These are phyloP conservation scores for Mucor sp. DNA, from an alignment of 371 early-diverging fungal species.

Conservation along the genomic window DNA sequence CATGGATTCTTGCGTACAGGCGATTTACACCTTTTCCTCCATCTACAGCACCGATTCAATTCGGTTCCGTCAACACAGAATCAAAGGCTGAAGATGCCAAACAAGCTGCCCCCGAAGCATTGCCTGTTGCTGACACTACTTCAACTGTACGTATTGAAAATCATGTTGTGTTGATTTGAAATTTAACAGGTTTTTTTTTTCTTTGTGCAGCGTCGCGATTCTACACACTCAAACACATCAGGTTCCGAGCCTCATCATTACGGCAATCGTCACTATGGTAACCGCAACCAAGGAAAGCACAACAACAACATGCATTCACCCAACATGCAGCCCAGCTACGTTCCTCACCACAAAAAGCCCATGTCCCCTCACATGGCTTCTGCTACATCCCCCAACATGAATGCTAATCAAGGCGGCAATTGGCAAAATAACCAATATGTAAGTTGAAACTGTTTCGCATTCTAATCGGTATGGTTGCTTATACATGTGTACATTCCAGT, in stretches of 20 bases:
- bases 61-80: slow-evolving; percentile 46
- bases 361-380: slow-evolving; percentile 35
- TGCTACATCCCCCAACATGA: slow-evolving; percentile 31
- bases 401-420: slow-evolving; percentile 16
- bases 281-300: slow-evolving; percentile 31
- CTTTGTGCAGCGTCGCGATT: slow-evolving; percentile 19
- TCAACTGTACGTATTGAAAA: slow-evolving; percentile 28
- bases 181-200: neutral
- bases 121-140: slow-evolving; percentile 28
- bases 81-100: slow-evolving; percentile 37
- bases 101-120: slow-evolving; percentile 21
- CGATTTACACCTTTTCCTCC: neutral
- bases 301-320: neutral
- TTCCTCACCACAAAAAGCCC: slow-evolving; percentile 37
- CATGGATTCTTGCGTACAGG: neutral
- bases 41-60: slow-evolving; percentile 42
- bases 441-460: slow-evolving; percentile 9
- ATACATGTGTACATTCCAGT: slow-evolving; percentile 24
- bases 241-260: slow-evolving; percentile 24
- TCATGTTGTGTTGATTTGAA: neutral
- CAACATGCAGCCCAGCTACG: slow-evolving; percentile 27
- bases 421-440: slow-evolving; percentile 34
- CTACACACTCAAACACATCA: slow-evolving; percentile 26
- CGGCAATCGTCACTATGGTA: slow-evolving; percentile 24
- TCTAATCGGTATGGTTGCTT: neutral